Conservation (phyloP, 495 filamentous ascomycete species). For the Neurospora terricola region DNA sequence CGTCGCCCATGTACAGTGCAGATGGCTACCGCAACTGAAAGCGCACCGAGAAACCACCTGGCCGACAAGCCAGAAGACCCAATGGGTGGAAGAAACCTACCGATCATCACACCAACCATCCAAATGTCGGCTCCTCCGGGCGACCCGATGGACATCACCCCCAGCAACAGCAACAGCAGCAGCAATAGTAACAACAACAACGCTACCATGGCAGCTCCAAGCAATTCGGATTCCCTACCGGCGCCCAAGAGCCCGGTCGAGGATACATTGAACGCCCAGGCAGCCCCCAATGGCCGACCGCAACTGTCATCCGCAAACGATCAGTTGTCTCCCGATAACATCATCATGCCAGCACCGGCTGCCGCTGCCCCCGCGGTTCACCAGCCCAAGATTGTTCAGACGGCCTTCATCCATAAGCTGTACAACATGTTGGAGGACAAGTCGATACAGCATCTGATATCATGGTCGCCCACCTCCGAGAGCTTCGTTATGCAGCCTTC, state of each 20-base stretch:
- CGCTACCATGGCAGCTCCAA: conserved; percentile 8
- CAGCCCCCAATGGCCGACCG: conserved; percentile 17
- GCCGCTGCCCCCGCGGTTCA: conserved; percentile 81
- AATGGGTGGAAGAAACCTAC: conserved; percentile 36
- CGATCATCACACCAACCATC: conserved; percentile 40
- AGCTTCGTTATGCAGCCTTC: conserved; percentile 98
- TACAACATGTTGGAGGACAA: conserved; percentile 99
- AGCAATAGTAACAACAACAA: background rate
- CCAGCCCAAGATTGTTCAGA: conserved; percentile 96
- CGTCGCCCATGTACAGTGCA: conserved; percentile 22
- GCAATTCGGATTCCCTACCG: conserved; percentile 31
- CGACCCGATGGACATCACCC: conserved; percentile 43
- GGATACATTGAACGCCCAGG: conserved; percentile 25
- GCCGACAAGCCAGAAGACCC: conserved; percentile 28
- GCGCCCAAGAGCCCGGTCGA: conserved; percentile 29
- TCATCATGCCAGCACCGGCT: conserved; percentile 33
- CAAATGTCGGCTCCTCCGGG: conserved; percentile 40
- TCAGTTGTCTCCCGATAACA: conserved; percentile 19
- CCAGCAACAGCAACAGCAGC: conserved; percentile 17
- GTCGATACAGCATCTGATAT: conserved; percentile 87
- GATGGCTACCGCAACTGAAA: conserved; percentile 41
- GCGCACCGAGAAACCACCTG: conserved; percentile 30
- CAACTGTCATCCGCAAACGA: conserved; percentile 20
- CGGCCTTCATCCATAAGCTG: conserved; percentile 98
- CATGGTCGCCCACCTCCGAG: conserved; percentile 86